phyloP scores from a whole-genome alignment of 2,329 filamentous ascomycete species.

The Fusarium veterinarium region DNA sequence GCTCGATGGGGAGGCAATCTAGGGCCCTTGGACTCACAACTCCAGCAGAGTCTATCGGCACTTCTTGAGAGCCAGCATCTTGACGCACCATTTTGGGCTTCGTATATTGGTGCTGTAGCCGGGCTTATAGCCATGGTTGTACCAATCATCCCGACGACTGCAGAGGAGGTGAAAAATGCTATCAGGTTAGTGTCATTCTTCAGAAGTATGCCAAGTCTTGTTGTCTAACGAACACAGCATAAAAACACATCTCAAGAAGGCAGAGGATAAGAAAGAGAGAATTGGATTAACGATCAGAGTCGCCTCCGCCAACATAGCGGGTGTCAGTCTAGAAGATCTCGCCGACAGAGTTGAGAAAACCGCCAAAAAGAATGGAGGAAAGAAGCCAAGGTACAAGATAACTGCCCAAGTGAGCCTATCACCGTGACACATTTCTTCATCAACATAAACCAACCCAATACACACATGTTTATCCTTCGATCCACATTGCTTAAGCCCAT shows the following conservation, averaged over 20 bases:
- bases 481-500: constrained; percentile 8
- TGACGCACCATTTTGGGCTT: constrained; percentile 63
- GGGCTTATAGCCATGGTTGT: constrained; percentile 56
- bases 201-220: background rate
- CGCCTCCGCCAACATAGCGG: constrained; percentile 43
- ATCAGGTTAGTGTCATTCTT: constrained; percentile 53
- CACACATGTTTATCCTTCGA: constrained; percentile 15
- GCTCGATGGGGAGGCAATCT: constrained; percentile 78
- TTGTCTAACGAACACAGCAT: constrained; percentile 47
- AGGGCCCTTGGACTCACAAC: constrained; percentile 58
- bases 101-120: constrained; percentile 63
- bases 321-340: constrained; percentile 51
- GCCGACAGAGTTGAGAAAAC: constrained; percentile 49
- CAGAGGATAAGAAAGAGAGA: constrained; percentile 51
- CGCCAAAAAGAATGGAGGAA: constrained; percentile 49
- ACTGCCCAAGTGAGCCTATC: constrained; percentile 46
- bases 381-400: constrained; percentile 50
- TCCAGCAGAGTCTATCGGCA: constrained; percentile 56
- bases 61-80: constrained; percentile 53
- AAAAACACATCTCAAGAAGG: constrained; percentile 41
- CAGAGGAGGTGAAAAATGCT: constrained; percentile 49
- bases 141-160: constrained; percentile 54
- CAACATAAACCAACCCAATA: constrained; percentile 27
- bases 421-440: constrained; percentile 36
- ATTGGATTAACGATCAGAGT: constrained; percentile 53